These are phyloP conservation scores for Aphanomyces astaci DNA, from an alignment of 352 stramenopile genomes.

Conservation along the genomic window DNA sequence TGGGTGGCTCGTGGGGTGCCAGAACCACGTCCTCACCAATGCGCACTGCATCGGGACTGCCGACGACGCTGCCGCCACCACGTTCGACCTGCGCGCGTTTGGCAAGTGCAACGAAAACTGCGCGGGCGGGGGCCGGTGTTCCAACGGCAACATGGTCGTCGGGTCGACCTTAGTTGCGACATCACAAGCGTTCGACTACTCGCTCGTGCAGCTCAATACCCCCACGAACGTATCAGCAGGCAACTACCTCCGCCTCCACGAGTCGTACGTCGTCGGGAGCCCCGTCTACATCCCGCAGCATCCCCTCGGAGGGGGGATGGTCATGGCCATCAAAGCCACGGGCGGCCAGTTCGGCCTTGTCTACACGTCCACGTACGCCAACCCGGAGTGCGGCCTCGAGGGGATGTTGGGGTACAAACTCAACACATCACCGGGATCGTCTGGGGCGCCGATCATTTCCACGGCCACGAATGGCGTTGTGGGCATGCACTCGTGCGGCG, in stretches of 20 bases:
- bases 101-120: constrained; percentile 38
- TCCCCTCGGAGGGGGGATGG: constrained; percentile 54
- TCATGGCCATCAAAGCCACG: constrained; percentile 45
- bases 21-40: constrained; percentile 60
- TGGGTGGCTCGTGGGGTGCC: constrained; percentile 55
- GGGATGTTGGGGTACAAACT: constrained; percentile 60
- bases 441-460: constrained; percentile 54
- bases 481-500: constrained; percentile 62
- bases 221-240: constrained; percentile 36
- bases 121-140: constrained; percentile 28
- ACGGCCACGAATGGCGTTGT: constrained; percentile 50
- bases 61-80: constrained; percentile 42
- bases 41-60: constrained; percentile 52
- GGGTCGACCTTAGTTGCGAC: constrained; percentile 36
- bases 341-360: constrained; percentile 36
- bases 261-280: constrained; percentile 37
- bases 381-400: constrained; percentile 28
- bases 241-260: constrained; percentile 53
- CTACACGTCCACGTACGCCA: constrained; percentile 34
- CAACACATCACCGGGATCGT: constrained; percentile 61
- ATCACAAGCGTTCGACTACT: constrained; percentile 43
- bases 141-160: constrained; percentile 23
- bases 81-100: constrained; percentile 61
- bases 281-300: constrained; percentile 63
- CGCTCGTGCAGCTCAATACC: constrained; percentile 53